Evolutionary conservation across 495 filamentous ascomycete genomes (phyloP).

Genomic region (Hyphodiscus hymeniophilus): DNA sequence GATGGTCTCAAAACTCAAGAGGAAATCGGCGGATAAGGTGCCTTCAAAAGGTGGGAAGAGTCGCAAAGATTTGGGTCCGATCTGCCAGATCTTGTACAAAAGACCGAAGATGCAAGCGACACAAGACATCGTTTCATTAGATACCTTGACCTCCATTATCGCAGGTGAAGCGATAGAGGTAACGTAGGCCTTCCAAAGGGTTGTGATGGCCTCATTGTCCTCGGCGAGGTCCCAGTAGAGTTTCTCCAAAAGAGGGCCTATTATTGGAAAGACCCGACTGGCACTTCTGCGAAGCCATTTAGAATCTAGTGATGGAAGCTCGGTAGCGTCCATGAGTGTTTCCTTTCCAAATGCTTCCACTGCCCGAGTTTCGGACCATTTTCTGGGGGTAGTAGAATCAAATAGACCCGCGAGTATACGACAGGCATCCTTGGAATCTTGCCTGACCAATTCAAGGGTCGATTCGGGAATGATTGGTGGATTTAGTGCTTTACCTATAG

Average conservation of each 20-base stretch:
- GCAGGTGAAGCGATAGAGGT: constrained; percentile 67
- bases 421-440: constrained; percentile 41
- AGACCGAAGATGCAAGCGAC: constrained; percentile 61
- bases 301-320: constrained; percentile 70
- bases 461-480: constrained; percentile 1
- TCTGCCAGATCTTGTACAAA: constrained; percentile 59
- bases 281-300: constrained; percentile 80
- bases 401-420: constrained; percentile 62
- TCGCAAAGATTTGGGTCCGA: constrained; percentile 22
- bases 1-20: constrained; percentile 51
- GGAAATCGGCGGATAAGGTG: constrained; percentile 32
- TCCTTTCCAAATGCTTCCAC: constrained; percentile 31
- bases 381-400: constrained; percentile 50
- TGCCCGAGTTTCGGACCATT: constrained; percentile 68
- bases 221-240: constrained; percentile 42
- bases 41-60: neutral
- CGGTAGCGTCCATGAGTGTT: constrained; percentile 50
- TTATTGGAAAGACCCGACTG: constrained; percentile 47
- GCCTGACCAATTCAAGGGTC: constrained; percentile 18
- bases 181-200: constrained; percentile 63
- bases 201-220: constrained; percentile 38
- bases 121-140: constrained; percentile 70
- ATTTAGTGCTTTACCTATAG: constrained; percentile 39
- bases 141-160: constrained; percentile 84
- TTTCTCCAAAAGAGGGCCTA: constrained; percentile 54